Conservation (phyloP, 1,284 basidiomycete species). For the Apiotrichum brassicae region DNA sequence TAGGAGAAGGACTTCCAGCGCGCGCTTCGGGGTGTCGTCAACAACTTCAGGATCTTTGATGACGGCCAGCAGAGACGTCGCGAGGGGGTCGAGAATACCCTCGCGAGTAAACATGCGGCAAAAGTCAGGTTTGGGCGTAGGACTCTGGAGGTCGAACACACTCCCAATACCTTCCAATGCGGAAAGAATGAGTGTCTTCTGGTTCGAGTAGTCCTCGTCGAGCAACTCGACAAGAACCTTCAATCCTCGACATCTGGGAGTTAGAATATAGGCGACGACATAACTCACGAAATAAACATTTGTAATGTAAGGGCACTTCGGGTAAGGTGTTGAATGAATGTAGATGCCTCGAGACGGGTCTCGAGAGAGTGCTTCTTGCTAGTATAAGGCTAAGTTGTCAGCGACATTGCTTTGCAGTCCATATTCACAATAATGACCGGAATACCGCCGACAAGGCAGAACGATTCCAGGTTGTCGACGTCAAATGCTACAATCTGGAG, state of each 20-base stretch:
- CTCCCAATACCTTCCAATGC: constrained; percentile 89
- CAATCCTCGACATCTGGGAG: constrained; percentile 74
- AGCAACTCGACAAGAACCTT: constrained; percentile 91
- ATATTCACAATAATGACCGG: constrained; percentile 76
- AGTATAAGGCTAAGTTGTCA: constrained; percentile 59
- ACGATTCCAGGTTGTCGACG: constrained; percentile 81
- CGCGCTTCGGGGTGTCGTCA: constrained; percentile 73
- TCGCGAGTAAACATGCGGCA: constrained; percentile 97
- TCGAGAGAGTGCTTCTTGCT: constrained; percentile 90
- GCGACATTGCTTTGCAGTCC: too few relatives aligned
- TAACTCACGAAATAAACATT: constrained; percentile 89
- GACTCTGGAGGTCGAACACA: constrained; percentile 88
- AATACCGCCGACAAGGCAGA: constrained; percentile 89
- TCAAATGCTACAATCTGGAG: constrained; percentile 76
- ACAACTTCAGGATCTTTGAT: constrained; percentile 65
- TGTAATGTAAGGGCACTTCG: constrained; percentile 88
- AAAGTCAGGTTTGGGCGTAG: constrained; percentile 95
- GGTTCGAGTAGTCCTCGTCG: constrained; percentile 89
- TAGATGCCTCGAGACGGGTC: constrained; percentile 88
- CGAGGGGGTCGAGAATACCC: constrained; percentile 85
- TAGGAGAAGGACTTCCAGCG: constrained; percentile 81
- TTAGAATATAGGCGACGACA: constrained; percentile 3
- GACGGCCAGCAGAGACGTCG: constrained; percentile 79
- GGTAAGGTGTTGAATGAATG: constrained; percentile 86
- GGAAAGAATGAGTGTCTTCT: constrained; percentile 83